Evolutionary conservation across 495 filamentous ascomycete genomes (phyloP).

Genomic region (Sphaerosporella brunnea): DNA sequence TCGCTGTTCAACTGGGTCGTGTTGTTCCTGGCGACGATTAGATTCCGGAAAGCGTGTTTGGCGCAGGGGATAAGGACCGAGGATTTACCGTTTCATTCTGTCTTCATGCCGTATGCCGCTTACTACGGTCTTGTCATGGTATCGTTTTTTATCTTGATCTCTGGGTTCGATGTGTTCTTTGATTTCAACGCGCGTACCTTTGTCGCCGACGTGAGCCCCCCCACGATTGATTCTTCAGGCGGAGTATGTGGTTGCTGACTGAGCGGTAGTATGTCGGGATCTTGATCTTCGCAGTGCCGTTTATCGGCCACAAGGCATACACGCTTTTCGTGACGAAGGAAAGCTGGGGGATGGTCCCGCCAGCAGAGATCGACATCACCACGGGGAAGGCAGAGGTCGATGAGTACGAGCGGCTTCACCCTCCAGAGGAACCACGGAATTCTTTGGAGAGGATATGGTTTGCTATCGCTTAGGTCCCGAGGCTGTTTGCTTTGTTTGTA

Average conservation of each 20-base stretch:
- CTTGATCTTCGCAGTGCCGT: slow-evolving; percentile 39
- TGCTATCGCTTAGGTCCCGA: too few relatives aligned
- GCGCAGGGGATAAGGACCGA: slow-evolving; percentile 12
- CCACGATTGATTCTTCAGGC: too few relatives aligned
- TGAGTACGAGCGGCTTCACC: slow-evolving; percentile 29
- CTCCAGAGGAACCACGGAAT: too few relatives aligned
- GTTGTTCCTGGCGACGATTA: slow-evolving; percentile 19
- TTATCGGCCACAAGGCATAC: slow-evolving; percentile 37
- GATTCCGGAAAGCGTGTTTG: slow-evolving; percentile 17
- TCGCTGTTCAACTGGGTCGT: slow-evolving; percentile 23
- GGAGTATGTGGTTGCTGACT: slow-evolving; percentile 22
- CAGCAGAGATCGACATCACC: slow-evolving; percentile 41
- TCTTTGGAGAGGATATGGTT: too few relatives aligned
- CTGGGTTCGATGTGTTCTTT: slow-evolving; percentile 23
- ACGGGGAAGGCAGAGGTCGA: slow-evolving; percentile 47
- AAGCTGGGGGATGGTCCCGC: slow-evolving; percentile 31
- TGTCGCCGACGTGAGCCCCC: slow-evolving; percentile 12
- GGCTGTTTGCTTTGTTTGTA: too few relatives aligned
- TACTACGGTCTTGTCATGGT: slow-evolving; percentile 20
- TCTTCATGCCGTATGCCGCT: slow-evolving; percentile 18
- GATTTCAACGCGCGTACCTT: slow-evolving; percentile 11
- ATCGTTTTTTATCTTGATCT: slow-evolving; percentile 16
- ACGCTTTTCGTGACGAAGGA: too few relatives aligned
- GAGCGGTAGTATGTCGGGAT: slow-evolving; percentile 39
- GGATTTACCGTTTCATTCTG: slow-evolving; percentile 16